A percentile compares a stretch with the other conserved stretches of the same genome.
Evolutionary conservation across 148 eudicot species (phyloP).

Genomic region (Bassia scoparia): DNA sequence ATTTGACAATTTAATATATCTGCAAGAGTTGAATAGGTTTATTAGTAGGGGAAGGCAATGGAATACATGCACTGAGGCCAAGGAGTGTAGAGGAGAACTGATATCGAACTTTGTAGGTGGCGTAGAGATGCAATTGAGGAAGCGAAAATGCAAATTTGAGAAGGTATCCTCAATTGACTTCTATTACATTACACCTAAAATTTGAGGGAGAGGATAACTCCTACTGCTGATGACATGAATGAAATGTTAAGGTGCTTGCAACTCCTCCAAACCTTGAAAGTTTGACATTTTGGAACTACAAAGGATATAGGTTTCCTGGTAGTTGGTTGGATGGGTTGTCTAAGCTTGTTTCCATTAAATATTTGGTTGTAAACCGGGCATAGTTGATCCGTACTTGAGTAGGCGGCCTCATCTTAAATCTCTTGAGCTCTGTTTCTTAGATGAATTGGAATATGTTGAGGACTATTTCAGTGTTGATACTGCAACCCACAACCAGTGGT

Average conservation of each 20-base stretch:
- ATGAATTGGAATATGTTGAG: background rate
- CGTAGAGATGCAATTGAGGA: background rate
- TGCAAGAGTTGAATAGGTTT: background rate
- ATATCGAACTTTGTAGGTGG: background rate
- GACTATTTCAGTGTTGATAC: background rate
- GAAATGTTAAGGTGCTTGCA: background rate
- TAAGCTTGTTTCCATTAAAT: background rate
- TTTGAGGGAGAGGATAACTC: background rate
- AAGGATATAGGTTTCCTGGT: background rate
- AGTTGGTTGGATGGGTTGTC: background rate
- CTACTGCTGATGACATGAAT: background rate
- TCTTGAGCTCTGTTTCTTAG: background rate
- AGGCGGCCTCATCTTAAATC: background rate
- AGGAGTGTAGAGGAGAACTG: background rate
- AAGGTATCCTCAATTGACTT: background rate
- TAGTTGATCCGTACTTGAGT: background rate
- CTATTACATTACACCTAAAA: background rate
- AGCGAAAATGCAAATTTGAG: background rate
- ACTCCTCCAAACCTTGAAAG: background rate
- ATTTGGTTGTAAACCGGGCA: accelerated
- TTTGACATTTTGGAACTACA: background rate
- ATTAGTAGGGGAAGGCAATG: background rate
- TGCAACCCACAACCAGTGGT: background rate
- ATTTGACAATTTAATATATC: constrained; percentile 6
- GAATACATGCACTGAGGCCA: background rate